A percentile compares a stretch with the other conserved stretches of the same genome.
Evolutionary conservation across 306 rosid species (phyloP).

Genomic region (Lithocarpus polystachyus): DNA sequence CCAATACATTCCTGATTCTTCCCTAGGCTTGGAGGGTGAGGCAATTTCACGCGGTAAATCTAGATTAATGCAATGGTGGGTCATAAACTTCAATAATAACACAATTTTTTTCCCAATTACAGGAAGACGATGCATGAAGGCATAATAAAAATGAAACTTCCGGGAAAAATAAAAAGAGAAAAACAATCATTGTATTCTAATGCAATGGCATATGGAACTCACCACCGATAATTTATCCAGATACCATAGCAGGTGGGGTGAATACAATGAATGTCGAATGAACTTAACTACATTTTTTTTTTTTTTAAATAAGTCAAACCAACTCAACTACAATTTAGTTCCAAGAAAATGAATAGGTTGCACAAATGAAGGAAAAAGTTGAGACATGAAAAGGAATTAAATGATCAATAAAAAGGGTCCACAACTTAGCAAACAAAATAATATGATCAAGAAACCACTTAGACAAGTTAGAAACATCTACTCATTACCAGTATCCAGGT

Average conservation of each 20-base stretch:
- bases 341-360: background rate
- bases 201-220: background rate
- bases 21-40: constrained; percentile 73
- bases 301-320: too few relatives aligned
- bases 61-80: constrained; percentile 31
- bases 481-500: constrained; percentile 63
- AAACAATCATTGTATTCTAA: background rate
- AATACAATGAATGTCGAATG: background rate
- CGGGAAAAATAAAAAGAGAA: background rate
- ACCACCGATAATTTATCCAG: background rate
- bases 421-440: background rate
- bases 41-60: constrained; percentile 61
- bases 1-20: constrained; percentile 82
- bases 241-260: background rate
- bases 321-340: background rate
- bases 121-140: constrained; percentile 1
- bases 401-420: background rate
- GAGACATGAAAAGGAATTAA: background rate
- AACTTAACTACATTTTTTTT: too few relatives aligned
- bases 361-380: background rate
- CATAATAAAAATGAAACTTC: background rate
- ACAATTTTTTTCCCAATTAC: background rate
- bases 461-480: background rate
- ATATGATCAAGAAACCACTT: constrained; percentile 2
- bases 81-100: constrained; percentile 13